Percentiles rank a stretch among this genome's conserved stretches.
Evolutionary conservation across 768 basidiomycete species (phyloP).

Genomic region (Mrakia frigida): DNA sequence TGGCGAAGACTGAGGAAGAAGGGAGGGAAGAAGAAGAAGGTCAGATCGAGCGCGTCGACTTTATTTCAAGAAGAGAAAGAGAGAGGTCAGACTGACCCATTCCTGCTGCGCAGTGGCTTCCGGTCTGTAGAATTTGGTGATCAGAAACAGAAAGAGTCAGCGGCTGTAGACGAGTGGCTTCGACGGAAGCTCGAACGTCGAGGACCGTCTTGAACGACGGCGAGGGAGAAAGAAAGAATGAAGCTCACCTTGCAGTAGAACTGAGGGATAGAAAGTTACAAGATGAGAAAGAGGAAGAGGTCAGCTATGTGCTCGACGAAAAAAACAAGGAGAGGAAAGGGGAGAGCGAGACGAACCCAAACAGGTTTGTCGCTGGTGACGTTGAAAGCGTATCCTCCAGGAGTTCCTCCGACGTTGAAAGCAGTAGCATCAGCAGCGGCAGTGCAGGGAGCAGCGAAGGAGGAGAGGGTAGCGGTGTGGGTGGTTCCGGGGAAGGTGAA

Average conservation of each 20-base stretch:
- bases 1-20: conserved; percentile 55
- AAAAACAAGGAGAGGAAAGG: not conserved
- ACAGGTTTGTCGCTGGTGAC: not conserved
- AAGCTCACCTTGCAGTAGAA: conserved; percentile 12
- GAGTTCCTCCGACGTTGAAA: conserved; percentile 42
- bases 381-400: not conserved
- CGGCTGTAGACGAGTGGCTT: not conserved
- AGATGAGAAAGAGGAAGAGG: not conserved
- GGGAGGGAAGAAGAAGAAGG: not conserved
- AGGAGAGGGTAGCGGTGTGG: conserved; percentile 60
- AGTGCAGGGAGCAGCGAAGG: conserved; percentile 57
- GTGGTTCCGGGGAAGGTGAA: conserved; percentile 6
- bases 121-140: not conserved
- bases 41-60: not conserved
- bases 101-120: not conserved
- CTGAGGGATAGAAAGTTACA: not conserved
- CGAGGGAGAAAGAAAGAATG: not conserved
- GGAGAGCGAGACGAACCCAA: no score
- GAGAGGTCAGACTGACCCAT: not conserved
- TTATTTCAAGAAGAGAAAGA: not conserved
- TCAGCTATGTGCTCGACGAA: not conserved
- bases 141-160: not conserved
- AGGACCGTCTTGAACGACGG: not conserved
- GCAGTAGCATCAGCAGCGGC: conserved; percentile 34
- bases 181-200: not conserved